These are phyloP conservation scores for Cucurbitaria berberidis DNA, from an alignment of 2,329 filamentous ascomycete genomes.

Conservation along the genomic window DNA sequence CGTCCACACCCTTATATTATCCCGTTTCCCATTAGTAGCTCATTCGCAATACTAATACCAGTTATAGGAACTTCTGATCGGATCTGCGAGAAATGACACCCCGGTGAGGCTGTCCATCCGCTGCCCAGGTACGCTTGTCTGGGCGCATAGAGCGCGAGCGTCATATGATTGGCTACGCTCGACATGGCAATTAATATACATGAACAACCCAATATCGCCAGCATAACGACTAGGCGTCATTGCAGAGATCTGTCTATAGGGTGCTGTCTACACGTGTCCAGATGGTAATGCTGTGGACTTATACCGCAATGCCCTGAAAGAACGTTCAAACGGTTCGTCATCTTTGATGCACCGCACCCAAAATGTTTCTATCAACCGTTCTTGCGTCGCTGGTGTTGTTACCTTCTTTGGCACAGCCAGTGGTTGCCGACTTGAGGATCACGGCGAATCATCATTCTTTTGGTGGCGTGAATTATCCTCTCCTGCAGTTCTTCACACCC, in stretches of 20 bases:
- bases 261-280: conserved; percentile 43
- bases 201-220: conserved; percentile 42
- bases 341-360: conserved; percentile 13
- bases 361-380: conserved; percentile 32
- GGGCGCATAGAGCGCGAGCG: background rate
- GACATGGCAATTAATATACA: conserved; percentile 42
- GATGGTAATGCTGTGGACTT: conserved; percentile 18
- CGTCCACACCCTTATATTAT: background rate
- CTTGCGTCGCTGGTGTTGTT: conserved; percentile 26
- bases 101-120: background rate
- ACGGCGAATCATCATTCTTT: conserved; percentile 41
- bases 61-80: background rate
- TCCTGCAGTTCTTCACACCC: conserved; percentile 39
- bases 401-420: conserved; percentile 15
- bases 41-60: background rate
- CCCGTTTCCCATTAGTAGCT: background rate
- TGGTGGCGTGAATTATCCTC: conserved; percentile 44
- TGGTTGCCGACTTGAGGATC: conserved; percentile 32
- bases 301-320: conserved; percentile 26
- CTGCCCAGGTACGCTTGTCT: background rate
- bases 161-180: conserved; percentile 33
- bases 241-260: conserved; percentile 35
- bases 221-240: conserved; percentile 26
- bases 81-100: background rate
- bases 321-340: conserved; percentile 10